phyloP scores from a whole-genome alignment of 1,284 basidiomycete genomes.

The Athelia sp. region DNA sequence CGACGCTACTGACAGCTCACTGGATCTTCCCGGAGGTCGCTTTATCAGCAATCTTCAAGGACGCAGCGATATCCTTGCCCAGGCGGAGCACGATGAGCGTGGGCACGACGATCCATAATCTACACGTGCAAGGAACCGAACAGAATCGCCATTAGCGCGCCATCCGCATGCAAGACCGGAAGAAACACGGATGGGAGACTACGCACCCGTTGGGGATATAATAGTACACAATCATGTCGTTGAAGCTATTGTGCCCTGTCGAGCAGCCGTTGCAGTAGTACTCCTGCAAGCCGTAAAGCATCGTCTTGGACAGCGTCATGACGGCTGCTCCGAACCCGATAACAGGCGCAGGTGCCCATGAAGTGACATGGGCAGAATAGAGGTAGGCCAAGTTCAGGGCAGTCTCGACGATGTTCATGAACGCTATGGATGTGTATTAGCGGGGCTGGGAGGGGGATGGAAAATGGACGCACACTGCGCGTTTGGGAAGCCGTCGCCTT shows the following conservation, averaged over 20 bases:
- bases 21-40: too few species aligned
- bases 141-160: too few species aligned
- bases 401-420: constrained; percentile 80
- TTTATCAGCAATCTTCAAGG: constrained; percentile 23
- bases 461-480: constrained; percentile 64
- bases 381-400: constrained; percentile 73
- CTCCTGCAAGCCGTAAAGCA: constrained; percentile 79
- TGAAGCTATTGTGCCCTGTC: constrained; percentile 67
- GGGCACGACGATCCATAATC: constrained; percentile 73
- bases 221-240: constrained; percentile 58
- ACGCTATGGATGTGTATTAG: constrained; percentile 37
- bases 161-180: neutral
- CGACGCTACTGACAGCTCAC: too few species aligned
- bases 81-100: constrained; percentile 49
- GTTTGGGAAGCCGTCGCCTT: constrained; percentile 77
- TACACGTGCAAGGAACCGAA: too few species aligned
- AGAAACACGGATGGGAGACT: too few species aligned
- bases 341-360: constrained; percentile 61
- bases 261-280: constrained; percentile 69
- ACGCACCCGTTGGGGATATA: constrained; percentile 77
- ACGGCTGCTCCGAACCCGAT: constrained; percentile 68
- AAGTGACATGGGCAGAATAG: constrained; percentile 61
- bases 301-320: constrained; percentile 84
- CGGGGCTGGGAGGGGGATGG: neutral
- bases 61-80: constrained; percentile 47